Conservation (phyloP, 2,329 filamentous ascomycete genomes). For the Aspergillus awamori region DNA sequence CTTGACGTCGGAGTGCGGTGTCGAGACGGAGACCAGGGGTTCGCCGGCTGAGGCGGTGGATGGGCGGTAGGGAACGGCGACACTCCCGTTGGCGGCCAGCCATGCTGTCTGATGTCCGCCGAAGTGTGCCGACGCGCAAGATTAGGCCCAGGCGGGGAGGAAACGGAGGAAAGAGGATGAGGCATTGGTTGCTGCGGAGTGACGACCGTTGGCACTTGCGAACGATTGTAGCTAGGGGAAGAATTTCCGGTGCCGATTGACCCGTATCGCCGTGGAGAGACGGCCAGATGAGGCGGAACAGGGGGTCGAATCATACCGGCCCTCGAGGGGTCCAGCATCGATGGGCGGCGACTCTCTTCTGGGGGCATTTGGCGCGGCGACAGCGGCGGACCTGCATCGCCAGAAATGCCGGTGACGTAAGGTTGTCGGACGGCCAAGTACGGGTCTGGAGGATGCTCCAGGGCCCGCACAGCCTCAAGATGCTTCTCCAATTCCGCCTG, state of each 20-base stretch:
- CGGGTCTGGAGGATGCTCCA: conserved; percentile 67
- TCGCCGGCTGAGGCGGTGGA: conserved; percentile 62
- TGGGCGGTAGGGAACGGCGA: conserved; percentile 70
- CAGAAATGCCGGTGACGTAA: conserved; percentile 62
- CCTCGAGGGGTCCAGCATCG: conserved; percentile 64
- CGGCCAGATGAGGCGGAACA: conserved; percentile 78
- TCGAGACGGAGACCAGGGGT: conserved; percentile 70
- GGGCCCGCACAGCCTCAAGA: conserved; percentile 58
- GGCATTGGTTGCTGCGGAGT: conserved; percentile 71
- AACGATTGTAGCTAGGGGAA: conserved; percentile 73
- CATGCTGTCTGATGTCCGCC: conserved; percentile 89
- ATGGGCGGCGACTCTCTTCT: conserved; percentile 76
- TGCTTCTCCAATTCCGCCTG: conserved; percentile 66
- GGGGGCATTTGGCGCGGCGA: conserved; percentile 86
- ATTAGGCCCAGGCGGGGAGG: conserved; percentile 63
- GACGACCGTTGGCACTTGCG: conserved; percentile 66
- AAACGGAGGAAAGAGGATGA: conserved; percentile 60
- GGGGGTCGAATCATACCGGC: conserved; percentile 73
- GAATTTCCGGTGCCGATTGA: conserved; percentile 74
- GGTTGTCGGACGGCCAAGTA: conserved; percentile 65
- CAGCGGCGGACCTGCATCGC: conserved; percentile 73
- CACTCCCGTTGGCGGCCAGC: conserved; percentile 64
- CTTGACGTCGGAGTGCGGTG: conserved; percentile 54
- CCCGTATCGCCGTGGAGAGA: conserved; percentile 79
- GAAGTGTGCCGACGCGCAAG: conserved; percentile 86